Base-by-base conservation (phyloP, 495 filamentous ascomycete species). In the Hypoxylon trugodes region DNA sequence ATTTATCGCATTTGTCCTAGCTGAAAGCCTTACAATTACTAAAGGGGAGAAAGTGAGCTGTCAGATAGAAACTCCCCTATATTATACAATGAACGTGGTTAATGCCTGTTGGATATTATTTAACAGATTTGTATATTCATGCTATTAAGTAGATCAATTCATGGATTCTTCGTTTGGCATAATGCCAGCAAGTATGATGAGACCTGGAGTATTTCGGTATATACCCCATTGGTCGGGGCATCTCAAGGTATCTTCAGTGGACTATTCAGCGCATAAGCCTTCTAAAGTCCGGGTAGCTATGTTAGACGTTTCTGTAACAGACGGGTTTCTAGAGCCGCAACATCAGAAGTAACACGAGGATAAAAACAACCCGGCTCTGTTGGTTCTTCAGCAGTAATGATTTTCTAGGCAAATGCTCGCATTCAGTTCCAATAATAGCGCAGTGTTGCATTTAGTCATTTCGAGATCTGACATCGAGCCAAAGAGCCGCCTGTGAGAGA, bases 71-170 rank as follows among this genome's bases (percentile, higher is more conserved):
- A 37, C 38, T 12, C 15, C 19, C 32, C 13, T 37, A 19, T 24
- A 15, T 28, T 30, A 38, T 36, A 38, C 13, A 42, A 57, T 57
- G 41, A 35, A 30, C 53, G n/a, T 28, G 6, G 36, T 57, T 22
- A 40, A 57, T 47, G 30, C 22, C 19, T 36, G 22, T 38, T 16
- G 48, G 4, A 40, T 32, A 28, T 10, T 19, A 37, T 13, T 37
- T 21, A 30, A 25, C 32, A 21, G n/a, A 16, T 50, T 25, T 24
- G 10, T 38, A 15, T 35, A 24, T 46, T 48, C 36, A 59, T 50
- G 56, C 35, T 15, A 33, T 36, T 50, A n/a, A n/a, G n/a, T n/a
- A 53, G 61, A 65, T 65, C 61, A 35, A 35, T 53, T 41, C 61
- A 58, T 53, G 61, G 61, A 59, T 65, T 41, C 35, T 38, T 21